Percentiles rank a stretch among this genome's conserved stretches.
phyloP scores from a whole-genome alignment of 768 basidiomycete genomes.

The Phanerodontia chrysosporium region DNA sequence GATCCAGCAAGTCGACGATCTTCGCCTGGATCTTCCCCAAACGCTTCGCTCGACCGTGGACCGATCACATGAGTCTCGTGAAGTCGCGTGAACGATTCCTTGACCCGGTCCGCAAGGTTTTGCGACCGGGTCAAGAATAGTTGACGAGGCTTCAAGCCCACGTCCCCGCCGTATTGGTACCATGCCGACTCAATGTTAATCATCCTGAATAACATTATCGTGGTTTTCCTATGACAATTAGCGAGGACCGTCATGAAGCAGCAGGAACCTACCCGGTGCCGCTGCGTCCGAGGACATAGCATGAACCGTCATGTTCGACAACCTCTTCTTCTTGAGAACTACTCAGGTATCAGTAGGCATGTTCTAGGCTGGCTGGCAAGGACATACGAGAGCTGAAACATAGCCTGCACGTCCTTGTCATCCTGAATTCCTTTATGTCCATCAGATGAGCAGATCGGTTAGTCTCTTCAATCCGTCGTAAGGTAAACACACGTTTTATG shows the following conservation, averaged over 20 bases:
- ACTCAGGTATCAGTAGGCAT: not conserved
- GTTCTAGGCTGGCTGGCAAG: not conserved
- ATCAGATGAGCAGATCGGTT: not conserved
- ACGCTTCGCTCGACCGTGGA: not conserved
- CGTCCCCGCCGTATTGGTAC: slow-evolving; percentile 30
- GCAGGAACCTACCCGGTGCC: slow-evolving; percentile 57
- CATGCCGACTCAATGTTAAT: slow-evolving; percentile 59
- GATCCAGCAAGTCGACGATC: no score
- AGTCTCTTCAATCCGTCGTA: not conserved
- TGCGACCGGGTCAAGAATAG: slow-evolving; percentile 71
- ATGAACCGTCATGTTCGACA: slow-evolving; percentile 54
- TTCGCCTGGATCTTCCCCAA: no score
- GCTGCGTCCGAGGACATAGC: slow-evolving; percentile 65
- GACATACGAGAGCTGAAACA: slow-evolving; percentile 27
- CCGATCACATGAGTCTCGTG: slow-evolving; percentile 33
- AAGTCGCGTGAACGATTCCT: slow-evolving; percentile 56
- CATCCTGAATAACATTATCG: slow-evolving; percentile 76
- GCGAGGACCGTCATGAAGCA: not conserved
- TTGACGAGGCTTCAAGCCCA: slow-evolving; percentile 50
- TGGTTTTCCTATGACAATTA: slow-evolving; percentile 52
- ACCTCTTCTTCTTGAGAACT: slow-evolving; percentile 50
- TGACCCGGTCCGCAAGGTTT: slow-evolving; percentile 64
- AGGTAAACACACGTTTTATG: not conserved
- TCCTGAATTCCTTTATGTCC: slow-evolving; percentile 41
- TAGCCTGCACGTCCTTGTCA: slow-evolving; percentile 35